phyloP scores from a whole-genome alignment of 805 yeast genomes.

The Yamadazyma philogaea region DNA sequence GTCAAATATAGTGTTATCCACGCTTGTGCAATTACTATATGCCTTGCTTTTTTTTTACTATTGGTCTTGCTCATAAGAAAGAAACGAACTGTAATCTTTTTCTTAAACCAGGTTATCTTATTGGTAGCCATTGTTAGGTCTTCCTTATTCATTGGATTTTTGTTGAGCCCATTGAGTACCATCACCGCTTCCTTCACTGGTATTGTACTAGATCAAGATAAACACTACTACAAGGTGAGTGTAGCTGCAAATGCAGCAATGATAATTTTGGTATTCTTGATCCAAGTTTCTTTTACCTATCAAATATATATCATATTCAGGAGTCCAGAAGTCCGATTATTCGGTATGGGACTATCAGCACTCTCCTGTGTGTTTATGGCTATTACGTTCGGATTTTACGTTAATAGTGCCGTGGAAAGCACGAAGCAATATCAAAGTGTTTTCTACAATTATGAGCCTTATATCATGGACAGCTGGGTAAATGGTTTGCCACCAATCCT shows the following conservation, averaged over 20 bases:
- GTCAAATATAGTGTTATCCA: slow-evolving; percentile 16
- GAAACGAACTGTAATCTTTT: slow-evolving; percentile 64
- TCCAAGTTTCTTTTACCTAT: slow-evolving; percentile 64
- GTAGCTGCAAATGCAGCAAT: slow-evolving; percentile 62
- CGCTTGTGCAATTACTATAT: slow-evolving; percentile 18
- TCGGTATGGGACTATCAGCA: slow-evolving; percentile 39
- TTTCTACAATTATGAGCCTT: slow-evolving; percentile 5
- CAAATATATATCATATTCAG: slow-evolving; percentile 73
- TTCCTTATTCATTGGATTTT: slow-evolving; percentile 47
- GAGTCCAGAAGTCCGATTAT: slow-evolving; percentile 45
- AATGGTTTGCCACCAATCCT: slow-evolving; percentile 55
- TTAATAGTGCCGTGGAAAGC: slow-evolving; percentile 48
- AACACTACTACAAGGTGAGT: slow-evolving; percentile 43
- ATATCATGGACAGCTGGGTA: slow-evolving; percentile 28
- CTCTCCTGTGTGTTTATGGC: slow-evolving; percentile 34
- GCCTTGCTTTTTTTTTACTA: slow-evolving; percentile 15
- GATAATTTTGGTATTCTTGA: slow-evolving; percentile 53
- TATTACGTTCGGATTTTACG: slow-evolving; percentile 57
- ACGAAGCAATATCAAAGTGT: slow-evolving; percentile 30
- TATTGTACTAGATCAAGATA: slow-evolving; percentile 23
- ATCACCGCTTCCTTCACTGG: slow-evolving; percentile 42
- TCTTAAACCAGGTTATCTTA: slow-evolving; percentile 65
- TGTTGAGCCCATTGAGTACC: slow-evolving; percentile 48
- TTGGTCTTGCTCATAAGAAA: slow-evolving; percentile 30
- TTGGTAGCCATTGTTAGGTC: slow-evolving; percentile 57